A percentile compares a stretch with the other conserved stretches of the same genome.
Evolutionary conservation across 208 protist genomes (phyloP).

Genomic region (Wallacemonas sp.): DNA sequence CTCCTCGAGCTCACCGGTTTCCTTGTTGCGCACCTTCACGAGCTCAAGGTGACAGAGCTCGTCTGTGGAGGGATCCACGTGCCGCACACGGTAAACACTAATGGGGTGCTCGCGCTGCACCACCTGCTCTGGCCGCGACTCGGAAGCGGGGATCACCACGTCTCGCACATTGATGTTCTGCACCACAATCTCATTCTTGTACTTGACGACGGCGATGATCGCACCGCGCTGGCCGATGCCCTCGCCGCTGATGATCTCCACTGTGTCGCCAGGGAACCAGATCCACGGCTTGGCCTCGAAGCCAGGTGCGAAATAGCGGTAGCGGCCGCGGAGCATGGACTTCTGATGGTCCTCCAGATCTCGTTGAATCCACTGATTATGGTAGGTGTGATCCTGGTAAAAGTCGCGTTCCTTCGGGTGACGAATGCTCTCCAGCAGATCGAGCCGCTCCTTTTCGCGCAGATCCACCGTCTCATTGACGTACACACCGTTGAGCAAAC

Average conservation of each 20-base stretch:
- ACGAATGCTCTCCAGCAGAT: constrained; percentile 79
- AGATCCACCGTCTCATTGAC: constrained; percentile 75
- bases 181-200: constrained; percentile 90
- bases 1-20: constrained; percentile 67
- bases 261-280: constrained; percentile 86
- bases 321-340: constrained; percentile 42
- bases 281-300: constrained; percentile 72
- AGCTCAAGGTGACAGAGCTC: constrained; percentile 65
- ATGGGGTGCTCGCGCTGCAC: constrained; percentile 89
- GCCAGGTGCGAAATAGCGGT: constrained; percentile 64
- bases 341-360: constrained; percentile 76
- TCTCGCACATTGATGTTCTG: constrained; percentile 90
- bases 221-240: constrained; percentile 74
- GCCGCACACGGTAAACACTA: constrained; percentile 56
- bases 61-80: constrained; percentile 84
- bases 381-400: constrained; percentile 92
- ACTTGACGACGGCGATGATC: constrained; percentile 84
- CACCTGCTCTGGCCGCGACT: constrained; percentile 81
- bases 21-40: constrained; percentile 81
- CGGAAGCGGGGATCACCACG: constrained; percentile 80
- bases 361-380: constrained; percentile 85
- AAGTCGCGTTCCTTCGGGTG: constrained; percentile 87
- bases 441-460: constrained; percentile 70
- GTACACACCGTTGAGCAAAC: constrained; percentile 69
- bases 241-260: constrained; percentile 77